Conservation (phyloP, 345 rosid species). For the Psidium friedrichsthalianum region DNA sequence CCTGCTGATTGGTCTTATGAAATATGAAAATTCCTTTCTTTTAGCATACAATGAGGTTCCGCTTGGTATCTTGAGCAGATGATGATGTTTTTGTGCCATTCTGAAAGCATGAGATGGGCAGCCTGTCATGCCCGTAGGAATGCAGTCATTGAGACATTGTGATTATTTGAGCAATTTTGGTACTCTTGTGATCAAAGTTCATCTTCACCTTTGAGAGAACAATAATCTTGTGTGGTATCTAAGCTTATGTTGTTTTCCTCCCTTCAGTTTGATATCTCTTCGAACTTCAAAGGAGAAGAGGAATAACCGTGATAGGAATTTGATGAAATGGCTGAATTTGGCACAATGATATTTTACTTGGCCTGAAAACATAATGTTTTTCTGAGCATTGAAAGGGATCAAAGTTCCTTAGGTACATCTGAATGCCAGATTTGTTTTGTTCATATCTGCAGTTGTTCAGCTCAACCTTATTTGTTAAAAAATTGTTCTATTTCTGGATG, state of each 20-base stretch:
- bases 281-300: not conserved
- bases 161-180: not conserved
- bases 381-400: not conserved
- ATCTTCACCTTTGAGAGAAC: not conserved
- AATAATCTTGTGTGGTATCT: not conserved
- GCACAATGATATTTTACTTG: not conserved
- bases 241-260: not conserved
- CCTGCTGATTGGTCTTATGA: not conserved
- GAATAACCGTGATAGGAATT: not conserved
- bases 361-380: not conserved
- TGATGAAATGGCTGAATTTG: not conserved
- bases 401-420: not conserved
- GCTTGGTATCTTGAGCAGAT: not conserved
- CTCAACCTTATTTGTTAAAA: not conserved
- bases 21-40: not conserved
- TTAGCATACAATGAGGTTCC: not conserved
- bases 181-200: not conserved
- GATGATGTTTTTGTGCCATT: not conserved
- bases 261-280: not conserved
- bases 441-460: not conserved
- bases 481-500: not conserved
- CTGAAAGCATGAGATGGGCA: not conserved
- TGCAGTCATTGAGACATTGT: not conserved
- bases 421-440: not conserved
- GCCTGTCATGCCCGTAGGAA: not conserved